Conservation (phyloP, 2,329 filamentous ascomycete genomes). For the Colletotrichum agaves region DNA sequence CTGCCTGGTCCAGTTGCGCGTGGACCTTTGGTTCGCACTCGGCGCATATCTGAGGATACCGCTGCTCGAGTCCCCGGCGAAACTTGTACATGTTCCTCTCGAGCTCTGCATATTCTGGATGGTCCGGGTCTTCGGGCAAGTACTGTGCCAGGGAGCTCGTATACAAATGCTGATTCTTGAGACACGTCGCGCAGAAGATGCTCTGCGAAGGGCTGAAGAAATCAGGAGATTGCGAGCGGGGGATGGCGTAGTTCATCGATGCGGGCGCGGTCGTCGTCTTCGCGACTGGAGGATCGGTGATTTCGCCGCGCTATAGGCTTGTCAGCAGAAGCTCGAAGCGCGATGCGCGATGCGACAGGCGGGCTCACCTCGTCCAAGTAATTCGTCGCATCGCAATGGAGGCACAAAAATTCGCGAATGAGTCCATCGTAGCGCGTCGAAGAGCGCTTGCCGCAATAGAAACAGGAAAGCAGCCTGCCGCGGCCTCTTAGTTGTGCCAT, state of each 20-base stretch:
- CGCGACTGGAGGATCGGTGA: conserved; percentile 83
- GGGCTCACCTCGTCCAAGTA: conserved; percentile 82
- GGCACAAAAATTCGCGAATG: conserved; percentile 76
- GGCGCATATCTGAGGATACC: conserved; percentile 90
- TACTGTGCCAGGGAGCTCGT: conserved; percentile 83
- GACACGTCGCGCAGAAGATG: conserved; percentile 79
- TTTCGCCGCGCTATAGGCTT: conserved; percentile 78
- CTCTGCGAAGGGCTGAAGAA: conserved; percentile 47
- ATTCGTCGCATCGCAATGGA: conserved; percentile 86
- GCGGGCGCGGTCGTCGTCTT: conserved; percentile 60
- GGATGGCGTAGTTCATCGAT: conserved; percentile 59
- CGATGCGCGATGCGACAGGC: background rate
- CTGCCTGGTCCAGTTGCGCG: conserved; percentile 73
- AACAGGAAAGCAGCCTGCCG: conserved; percentile 70
- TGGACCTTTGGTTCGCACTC: conserved; percentile 81
- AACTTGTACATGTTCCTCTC: conserved; percentile 77
- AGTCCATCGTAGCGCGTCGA: conserved; percentile 66
- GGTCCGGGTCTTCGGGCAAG: conserved; percentile 70
- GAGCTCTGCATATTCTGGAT: conserved; percentile 76
- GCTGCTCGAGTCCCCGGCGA: conserved; percentile 77
- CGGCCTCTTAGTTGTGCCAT: conserved; percentile 57
- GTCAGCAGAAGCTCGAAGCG: background rate
- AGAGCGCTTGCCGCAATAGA: conserved; percentile 83
- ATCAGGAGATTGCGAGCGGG: conserved; percentile 51
- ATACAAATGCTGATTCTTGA: conserved; percentile 89